Conservation (phyloP, 345 rosid genomes). For the Citrus sp. region DNA sequence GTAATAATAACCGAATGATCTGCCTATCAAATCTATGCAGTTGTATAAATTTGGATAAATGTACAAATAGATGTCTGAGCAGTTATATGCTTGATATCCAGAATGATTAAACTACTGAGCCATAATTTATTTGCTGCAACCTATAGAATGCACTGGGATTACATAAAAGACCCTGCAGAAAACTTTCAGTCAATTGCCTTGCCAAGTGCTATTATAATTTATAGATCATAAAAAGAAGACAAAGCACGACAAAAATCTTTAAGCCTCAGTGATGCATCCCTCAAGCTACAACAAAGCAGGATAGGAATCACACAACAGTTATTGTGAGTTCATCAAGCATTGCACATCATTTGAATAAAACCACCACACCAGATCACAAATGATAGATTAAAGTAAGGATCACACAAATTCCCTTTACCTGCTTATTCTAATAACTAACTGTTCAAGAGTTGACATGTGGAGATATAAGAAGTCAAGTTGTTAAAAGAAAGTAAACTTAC, state of each 20-base stretch:
- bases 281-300: not conserved
- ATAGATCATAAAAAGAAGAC: not conserved
- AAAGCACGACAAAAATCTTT: not conserved
- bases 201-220: not conserved
- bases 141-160: not conserved
- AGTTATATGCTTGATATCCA: not conserved
- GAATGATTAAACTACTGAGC: not conserved
- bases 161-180: not conserved
- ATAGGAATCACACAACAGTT: not conserved
- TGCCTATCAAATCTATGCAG: not conserved
- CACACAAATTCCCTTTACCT: not conserved
- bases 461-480: not conserved
- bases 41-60: not conserved
- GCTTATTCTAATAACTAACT: not conserved
- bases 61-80: not conserved
- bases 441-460: not conserved
- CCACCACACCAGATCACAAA: not conserved
- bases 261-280: not conserved
- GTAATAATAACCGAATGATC: not conserved
- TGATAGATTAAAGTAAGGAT: not conserved
- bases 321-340: not conserved
- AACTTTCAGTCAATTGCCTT: not conserved
- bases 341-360: not conserved
- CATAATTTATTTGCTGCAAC: not conserved
- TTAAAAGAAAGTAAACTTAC: not conserved